Percentiles rank a stretch among this genome's conserved stretches.
phyloP scores from a whole-genome alignment of 805 yeast species.

The Diddensiella caesifluorescens region DNA sequence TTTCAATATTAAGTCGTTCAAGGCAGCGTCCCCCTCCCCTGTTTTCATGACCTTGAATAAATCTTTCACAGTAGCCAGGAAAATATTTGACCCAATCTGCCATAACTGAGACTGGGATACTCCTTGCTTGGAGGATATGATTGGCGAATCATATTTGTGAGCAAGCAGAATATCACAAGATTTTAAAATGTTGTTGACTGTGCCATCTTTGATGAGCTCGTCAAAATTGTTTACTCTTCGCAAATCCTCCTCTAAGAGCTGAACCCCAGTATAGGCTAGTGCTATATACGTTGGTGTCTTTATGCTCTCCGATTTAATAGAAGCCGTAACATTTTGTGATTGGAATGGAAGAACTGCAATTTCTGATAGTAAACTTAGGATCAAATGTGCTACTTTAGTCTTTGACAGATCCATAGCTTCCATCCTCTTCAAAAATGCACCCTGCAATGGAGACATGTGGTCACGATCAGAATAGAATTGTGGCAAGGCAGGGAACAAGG shows the following conservation, averaged over 20 bases:
- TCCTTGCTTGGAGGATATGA: conserved; percentile 1
- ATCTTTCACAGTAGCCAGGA: conserved; percentile 14
- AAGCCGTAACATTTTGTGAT: too few relatives aligned
- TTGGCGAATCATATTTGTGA: conserved; percentile 20
- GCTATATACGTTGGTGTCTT: conserved; percentile 18
- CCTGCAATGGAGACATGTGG: conserved; percentile 61
- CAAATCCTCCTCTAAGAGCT: too few relatives aligned
- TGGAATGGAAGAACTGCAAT: conserved; percentile 8
- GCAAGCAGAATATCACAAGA: conserved; percentile 13
- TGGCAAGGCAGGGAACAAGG: conserved; percentile 69
- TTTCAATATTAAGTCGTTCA: conserved; percentile 34
- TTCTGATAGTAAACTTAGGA: conserved; percentile 6
- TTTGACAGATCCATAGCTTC: conserved; percentile 22
- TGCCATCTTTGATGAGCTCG: conserved; percentile 6
- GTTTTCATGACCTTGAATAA: too few relatives aligned
- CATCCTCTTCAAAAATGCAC: conserved; percentile 49
- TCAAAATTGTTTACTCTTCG: conserved; percentile 2
- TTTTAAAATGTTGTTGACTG: conserved; percentile 11
- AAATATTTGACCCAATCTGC: conserved; percentile 20
- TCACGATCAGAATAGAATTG: conserved; percentile 48
- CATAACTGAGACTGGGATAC: conserved; percentile 18
- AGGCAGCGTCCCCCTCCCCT: conserved; percentile 31
- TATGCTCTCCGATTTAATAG: too few relatives aligned
- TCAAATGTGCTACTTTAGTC: conserved; percentile 8
- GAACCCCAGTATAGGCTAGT: too few relatives aligned